Percentiles rank a stretch among this genome's conserved stretches.
Conservation (phyloP, 2,329 filamentous ascomycete genomes). For the Myriosclerotinia duriaeana region DNA sequence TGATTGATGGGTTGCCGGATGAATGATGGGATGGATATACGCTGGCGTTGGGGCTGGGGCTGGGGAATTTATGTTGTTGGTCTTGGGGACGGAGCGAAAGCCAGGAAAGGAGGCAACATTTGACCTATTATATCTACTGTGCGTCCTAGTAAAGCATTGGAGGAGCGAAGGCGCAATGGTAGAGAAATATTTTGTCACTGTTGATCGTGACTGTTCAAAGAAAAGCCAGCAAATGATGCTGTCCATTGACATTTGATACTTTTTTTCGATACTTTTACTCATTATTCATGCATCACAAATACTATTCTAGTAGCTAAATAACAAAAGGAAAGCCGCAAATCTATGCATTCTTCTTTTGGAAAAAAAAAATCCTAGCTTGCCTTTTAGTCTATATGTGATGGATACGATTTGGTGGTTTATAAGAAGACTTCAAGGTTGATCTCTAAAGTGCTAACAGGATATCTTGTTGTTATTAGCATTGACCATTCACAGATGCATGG, state of each 20-base stretch:
- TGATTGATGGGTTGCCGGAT: slow-evolving; percentile 18
- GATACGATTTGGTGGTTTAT: slow-evolving; percentile 45
- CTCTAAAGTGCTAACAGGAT: slow-evolving; percentile 91
- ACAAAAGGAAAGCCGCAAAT: slow-evolving; percentile 9
- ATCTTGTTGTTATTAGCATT: slow-evolving; percentile 49
- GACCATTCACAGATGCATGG: background rate
- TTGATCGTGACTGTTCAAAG: background rate
- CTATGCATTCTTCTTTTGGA: background rate
- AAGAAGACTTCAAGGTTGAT: slow-evolving; percentile 93
- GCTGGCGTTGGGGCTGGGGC: slow-evolving; percentile 11
- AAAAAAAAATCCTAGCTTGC: background rate
- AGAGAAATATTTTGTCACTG: slow-evolving; percentile 15
- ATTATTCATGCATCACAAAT: slow-evolving; percentile 33
- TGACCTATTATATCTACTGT: background rate
- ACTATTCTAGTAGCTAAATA: slow-evolving; percentile 24
- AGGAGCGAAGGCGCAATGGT: slow-evolving; percentile 30
- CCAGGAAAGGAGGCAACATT: background rate
- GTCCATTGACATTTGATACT: slow-evolving; percentile 2
- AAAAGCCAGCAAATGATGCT: background rate
- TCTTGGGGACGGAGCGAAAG: background rate
- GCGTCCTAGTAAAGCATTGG: slow-evolving; percentile 29
- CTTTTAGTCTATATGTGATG: background rate
- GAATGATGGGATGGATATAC: slow-evolving; percentile 3
- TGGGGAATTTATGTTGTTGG: background rate
- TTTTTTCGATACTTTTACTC: slow-evolving; percentile 16